Evolutionary conservation across 2,329 filamentous ascomycete species (phyloP).

Genomic region (Aaosphaeria pasadenensis): DNA sequence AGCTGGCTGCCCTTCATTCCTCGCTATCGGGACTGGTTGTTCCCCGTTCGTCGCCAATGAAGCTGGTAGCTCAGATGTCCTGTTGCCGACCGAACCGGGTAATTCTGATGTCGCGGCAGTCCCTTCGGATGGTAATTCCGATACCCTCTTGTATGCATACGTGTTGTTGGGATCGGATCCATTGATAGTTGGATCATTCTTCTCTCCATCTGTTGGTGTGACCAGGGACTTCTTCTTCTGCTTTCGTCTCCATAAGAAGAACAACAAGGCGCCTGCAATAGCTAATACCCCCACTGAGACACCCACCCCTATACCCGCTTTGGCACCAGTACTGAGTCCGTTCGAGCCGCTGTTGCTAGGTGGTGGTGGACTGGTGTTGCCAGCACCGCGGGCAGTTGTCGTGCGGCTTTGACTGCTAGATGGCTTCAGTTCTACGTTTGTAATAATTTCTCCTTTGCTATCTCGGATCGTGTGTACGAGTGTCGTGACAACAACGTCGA

Average conservation of each 20-base stretch:
- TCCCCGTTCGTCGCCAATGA: not conserved
- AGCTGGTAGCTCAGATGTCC: not conserved
- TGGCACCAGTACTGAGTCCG: not conserved
- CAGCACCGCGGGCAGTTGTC: not conserved
- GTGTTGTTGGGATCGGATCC: not conserved
- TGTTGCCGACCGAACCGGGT: not conserved
- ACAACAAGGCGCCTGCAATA: not conserved
- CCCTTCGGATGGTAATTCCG: not conserved
- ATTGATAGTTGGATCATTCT: not conserved
- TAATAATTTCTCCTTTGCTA: conserved; percentile 3
- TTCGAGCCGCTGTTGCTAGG: not conserved
- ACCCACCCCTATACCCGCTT: conserved; percentile 1
- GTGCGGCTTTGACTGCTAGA: not conserved
- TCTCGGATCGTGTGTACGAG: conserved; percentile 6
- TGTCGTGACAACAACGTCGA: conserved; percentile 10
- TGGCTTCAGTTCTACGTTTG: not conserved
- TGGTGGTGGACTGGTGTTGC: not conserved
- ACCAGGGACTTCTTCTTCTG: not conserved
- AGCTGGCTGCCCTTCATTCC: not conserved
- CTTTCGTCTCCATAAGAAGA: not conserved
- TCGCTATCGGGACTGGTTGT: not conserved
- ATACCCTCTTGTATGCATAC: not conserved
- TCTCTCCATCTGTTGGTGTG: not conserved
- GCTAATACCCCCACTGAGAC: not conserved
- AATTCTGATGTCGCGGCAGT: not conserved